Evolutionary conservation across 1,139 yeast genomes (phyloP).

Genomic region (Nakaseomyces glabratus): DNA sequence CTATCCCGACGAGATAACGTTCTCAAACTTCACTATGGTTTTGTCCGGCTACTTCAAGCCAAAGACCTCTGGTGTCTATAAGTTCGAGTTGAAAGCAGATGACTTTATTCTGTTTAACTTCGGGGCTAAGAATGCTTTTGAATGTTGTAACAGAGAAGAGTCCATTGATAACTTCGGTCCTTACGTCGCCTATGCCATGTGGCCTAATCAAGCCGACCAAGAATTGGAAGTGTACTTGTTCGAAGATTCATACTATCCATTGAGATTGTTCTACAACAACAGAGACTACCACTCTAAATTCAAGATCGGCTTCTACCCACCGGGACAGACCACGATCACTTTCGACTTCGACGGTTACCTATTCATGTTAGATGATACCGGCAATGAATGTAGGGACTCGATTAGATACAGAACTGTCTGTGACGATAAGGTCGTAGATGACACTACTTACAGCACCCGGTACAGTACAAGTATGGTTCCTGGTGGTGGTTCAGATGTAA

Average conservation of each 20-base stretch:
- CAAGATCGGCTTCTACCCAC: background rate
- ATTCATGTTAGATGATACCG: background rate
- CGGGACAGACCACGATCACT: background rate
- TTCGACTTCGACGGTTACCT: background rate
- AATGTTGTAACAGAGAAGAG: background rate
- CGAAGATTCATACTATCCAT: background rate
- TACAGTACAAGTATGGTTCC: background rate
- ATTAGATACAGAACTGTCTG: background rate
- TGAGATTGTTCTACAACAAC: slow-evolving; percentile 1
- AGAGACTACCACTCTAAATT: slow-evolving; percentile 1
- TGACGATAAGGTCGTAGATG: background rate
- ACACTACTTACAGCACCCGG: background rate
- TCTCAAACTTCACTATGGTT: slow-evolving; percentile 1
- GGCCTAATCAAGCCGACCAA: background rate
- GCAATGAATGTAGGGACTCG: background rate
- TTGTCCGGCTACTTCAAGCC: slow-evolving; percentile 1
- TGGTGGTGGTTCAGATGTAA: background rate
- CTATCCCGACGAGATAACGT: background rate
- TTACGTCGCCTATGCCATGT: background rate
- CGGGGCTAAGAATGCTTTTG: background rate
- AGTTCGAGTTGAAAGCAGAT: background rate
- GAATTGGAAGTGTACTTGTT: background rate
- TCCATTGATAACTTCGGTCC: background rate
- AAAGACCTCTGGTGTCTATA: background rate
- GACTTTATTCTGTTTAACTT: background rate